Evolutionary conservation across 1,284 basidiomycete species (phyloP).

Genomic region (Inonotus hispidus): DNA sequence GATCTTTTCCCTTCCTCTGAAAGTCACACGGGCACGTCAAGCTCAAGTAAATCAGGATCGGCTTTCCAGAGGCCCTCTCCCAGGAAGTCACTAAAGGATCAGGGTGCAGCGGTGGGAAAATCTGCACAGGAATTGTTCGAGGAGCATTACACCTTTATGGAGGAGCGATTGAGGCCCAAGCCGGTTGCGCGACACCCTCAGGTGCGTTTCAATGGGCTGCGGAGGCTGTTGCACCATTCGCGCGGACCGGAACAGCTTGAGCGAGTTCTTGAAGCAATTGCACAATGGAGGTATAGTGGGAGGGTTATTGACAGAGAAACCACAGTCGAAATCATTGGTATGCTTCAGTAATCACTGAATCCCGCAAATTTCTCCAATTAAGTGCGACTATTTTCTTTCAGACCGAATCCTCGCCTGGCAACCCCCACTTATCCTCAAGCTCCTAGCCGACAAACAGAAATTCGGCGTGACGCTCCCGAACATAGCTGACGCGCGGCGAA

Average conservation of each 20-base stretch:
- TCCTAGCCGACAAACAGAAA: slow-evolving; percentile 20
- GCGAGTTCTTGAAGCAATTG: slow-evolving; percentile 1
- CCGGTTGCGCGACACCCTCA: slow-evolving; percentile 8
- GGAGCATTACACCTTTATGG: slow-evolving; percentile 12
- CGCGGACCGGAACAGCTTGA: slow-evolving; percentile 4
- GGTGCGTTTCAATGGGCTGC: slow-evolving; percentile 3
- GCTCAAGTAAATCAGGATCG: not conserved
- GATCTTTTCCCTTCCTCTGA: slow-evolving; percentile 7
- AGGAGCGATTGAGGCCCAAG: slow-evolving; percentile 6
- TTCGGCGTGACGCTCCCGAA: slow-evolving; percentile 22
- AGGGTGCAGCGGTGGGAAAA: not conserved
- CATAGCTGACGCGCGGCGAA: slow-evolving; percentile 20
- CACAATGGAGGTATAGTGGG: slow-evolving; percentile 10
- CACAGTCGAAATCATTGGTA: slow-evolving; percentile 14
- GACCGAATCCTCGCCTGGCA: slow-evolving; percentile 14
- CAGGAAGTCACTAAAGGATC: not conserved
- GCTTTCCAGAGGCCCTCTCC: not conserved
- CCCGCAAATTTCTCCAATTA: not conserved
- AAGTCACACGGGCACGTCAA: not conserved
- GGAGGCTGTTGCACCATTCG: slow-evolving; percentile 10
- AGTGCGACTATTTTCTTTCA: not conserved
- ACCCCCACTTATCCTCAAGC: slow-evolving; percentile 19
- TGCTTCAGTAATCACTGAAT: too few species aligned
- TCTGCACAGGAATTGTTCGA: slow-evolving; percentile 3
- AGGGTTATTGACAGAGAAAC: slow-evolving; percentile 4